Percentiles rank a stretch among this genome's conserved stretches.
phyloP scores from a whole-genome alignment of 2,329 filamentous ascomycete species.

The Fonsecaea multimorphosa region DNA sequence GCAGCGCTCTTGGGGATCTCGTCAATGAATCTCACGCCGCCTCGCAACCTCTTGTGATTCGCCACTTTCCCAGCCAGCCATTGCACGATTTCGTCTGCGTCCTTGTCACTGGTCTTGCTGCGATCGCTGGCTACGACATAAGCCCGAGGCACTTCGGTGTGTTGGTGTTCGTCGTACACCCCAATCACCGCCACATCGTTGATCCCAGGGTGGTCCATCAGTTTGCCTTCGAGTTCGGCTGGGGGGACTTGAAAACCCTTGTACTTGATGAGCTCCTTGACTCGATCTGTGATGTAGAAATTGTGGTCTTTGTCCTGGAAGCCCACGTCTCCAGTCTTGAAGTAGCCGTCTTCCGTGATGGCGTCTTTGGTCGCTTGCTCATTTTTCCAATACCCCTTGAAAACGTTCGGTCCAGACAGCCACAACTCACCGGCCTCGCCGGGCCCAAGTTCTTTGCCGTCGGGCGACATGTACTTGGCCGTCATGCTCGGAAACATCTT shows the following conservation, averaged over 20 bases:
- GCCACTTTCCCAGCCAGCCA: constrained; percentile 43
- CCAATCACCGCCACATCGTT: constrained; percentile 57
- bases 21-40: constrained; percentile 46
- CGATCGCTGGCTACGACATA: constrained; percentile 55
- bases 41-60: constrained; percentile 46
- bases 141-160: constrained; percentile 52
- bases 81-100: constrained; percentile 46
- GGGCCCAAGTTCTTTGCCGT: constrained; percentile 64
- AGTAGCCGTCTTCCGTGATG: constrained; percentile 72
- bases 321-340: constrained; percentile 88
- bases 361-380: constrained; percentile 62
- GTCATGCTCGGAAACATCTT: constrained; percentile 78
- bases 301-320: constrained; percentile 76
- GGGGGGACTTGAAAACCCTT: constrained; percentile 59
- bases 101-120: constrained; percentile 49
- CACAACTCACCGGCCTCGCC: constrained; percentile 73
- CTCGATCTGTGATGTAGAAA: constrained; percentile 87
- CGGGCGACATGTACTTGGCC: constrained; percentile 74
- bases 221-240: constrained; percentile 55
- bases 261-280: constrained; percentile 66
- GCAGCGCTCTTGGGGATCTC: constrained; percentile 45
- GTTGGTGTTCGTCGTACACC: constrained; percentile 43
- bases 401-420: constrained; percentile 68
- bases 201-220: constrained; percentile 52
- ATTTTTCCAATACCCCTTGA: constrained; percentile 68